These are phyloP conservation scores for Dactylella cylindrospora DNA, from an alignment of 2,329 filamentous ascomycete species.

Conservation along the genomic window DNA sequence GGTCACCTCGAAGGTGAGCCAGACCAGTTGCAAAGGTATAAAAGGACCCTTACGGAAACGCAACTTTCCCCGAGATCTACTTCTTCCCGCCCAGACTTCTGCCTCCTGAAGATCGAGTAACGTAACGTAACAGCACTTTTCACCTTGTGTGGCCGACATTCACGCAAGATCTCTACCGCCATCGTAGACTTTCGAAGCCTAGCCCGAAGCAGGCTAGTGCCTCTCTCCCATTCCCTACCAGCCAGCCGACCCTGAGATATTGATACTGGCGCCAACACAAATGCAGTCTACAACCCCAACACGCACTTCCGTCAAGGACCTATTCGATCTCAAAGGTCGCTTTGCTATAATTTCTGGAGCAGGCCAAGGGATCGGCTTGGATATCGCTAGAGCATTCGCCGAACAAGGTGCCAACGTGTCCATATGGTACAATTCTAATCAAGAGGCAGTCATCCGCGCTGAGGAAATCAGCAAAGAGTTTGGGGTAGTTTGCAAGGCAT, in stretches of 20 bases:
- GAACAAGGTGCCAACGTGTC: conserved; percentile 72
- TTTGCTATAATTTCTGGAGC: conserved; percentile 71
- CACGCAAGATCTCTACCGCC: neutral
- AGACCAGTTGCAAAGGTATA: no score
- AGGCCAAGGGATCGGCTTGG: conserved; percentile 68
- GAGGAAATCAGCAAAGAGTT: conserved; percentile 66
- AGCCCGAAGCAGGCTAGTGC: neutral
- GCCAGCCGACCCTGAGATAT: no score
- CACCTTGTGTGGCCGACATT: neutral
- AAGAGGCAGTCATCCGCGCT: conserved; percentile 64
- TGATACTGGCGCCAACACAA: neutral
- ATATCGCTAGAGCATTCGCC: conserved; percentile 65
- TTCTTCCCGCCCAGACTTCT: conserved; percentile 5
- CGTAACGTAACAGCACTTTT: neutral
- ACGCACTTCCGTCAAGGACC: conserved; percentile 47
- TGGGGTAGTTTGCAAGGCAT: conserved; percentile 67
- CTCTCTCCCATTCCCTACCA: neutral
- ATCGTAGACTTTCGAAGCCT: neutral
- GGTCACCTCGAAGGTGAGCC: no score
- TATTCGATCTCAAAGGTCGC: conserved; percentile 70
- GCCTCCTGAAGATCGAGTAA: neutral
- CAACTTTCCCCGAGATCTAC: neutral
- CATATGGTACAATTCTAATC: conserved; percentile 72
- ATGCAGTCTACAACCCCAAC: conserved; percentile 16
- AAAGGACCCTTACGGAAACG: conserved; percentile 8